These are phyloP conservation scores for Orobanche coerulescens DNA, from an alignment of 257 asterid species.

Conservation along the genomic window DNA sequence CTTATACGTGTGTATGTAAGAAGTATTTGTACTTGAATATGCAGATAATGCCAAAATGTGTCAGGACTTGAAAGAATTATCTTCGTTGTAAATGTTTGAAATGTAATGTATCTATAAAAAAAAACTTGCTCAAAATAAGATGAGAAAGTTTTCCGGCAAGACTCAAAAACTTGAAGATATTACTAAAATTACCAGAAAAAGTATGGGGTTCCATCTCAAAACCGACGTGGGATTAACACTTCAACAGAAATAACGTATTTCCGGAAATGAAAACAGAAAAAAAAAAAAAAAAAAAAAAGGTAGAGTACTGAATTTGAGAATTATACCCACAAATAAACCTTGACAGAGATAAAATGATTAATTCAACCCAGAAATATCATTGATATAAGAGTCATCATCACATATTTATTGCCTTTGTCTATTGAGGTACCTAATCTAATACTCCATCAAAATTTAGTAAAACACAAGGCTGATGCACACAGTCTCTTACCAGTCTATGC, in stretches of 20 bases:
- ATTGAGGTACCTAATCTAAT: neutral
- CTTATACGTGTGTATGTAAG: neutral
- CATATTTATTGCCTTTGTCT: neutral
- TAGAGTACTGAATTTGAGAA: neutral
- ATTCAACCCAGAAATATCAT: neutral
- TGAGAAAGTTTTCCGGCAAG: neutral
- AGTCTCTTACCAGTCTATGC: conserved; percentile 74
- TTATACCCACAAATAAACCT: neutral
- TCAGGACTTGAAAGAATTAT: neutral
- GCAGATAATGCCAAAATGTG: neutral
- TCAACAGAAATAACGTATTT: neutral
- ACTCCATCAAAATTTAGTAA: neutral
- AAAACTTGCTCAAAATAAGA: neutral
- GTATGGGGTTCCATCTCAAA: too few species aligned
- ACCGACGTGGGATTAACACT: too few species aligned
- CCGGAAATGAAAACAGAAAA: neutral
- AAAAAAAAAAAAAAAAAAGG: too few species aligned
- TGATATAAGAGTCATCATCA: neutral
- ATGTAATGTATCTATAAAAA: neutral
- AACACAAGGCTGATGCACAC: conserved; percentile 2
- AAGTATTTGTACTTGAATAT: neutral
- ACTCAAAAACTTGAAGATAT: neutral
- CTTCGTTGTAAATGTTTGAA: neutral
- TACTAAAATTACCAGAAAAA: neutral
- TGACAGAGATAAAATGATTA: neutral